Conservation (phyloP, 768 basidiomycete genomes). For the Heimioporus sp. region DNA sequence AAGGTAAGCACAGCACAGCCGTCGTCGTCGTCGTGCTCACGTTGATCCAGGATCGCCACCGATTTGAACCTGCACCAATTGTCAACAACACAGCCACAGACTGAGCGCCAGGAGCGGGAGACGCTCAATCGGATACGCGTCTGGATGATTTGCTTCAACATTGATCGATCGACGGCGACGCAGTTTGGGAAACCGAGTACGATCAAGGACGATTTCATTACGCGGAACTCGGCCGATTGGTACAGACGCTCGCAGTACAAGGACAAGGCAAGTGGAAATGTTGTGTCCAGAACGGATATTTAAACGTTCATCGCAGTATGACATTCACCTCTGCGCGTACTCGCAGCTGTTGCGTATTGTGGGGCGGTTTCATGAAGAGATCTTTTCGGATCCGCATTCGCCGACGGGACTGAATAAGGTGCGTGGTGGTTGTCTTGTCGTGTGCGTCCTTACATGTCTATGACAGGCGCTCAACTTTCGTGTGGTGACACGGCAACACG, state of each 20-base stretch:
- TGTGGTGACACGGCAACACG: slow-evolving; percentile 57
- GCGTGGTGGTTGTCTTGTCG: neutral
- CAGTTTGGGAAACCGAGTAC: slow-evolving; percentile 90
- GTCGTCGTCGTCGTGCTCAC: neutral
- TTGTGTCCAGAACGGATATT: no score
- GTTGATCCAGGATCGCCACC: slow-evolving; percentile 66
- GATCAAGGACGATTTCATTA: slow-evolving; percentile 80
- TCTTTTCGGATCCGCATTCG: slow-evolving; percentile 68
- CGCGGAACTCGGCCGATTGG: slow-evolving; percentile 72
- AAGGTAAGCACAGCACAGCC: slow-evolving; percentile 40
- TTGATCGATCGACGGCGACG: slow-evolving; percentile 84
- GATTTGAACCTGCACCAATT: slow-evolving; percentile 84
- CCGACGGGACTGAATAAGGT: slow-evolving; percentile 74
- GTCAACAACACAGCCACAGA: slow-evolving; percentile 55
- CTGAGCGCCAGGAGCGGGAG: slow-evolving; percentile 78
- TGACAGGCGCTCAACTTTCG: slow-evolving; percentile 65
- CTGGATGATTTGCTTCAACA: slow-evolving; percentile 89
- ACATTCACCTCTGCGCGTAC: slow-evolving; percentile 74
- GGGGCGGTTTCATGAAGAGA: slow-evolving; percentile 71
- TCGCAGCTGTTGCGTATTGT: slow-evolving; percentile 68
- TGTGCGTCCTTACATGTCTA: neutral
- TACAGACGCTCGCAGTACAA: slow-evolving; percentile 69
- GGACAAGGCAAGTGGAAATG: slow-evolving; percentile 38
- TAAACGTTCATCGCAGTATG: slow-evolving; percentile 44
- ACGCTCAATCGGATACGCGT: slow-evolving; percentile 81